Conservation (phyloP, 768 basidiomycete genomes). For the Phanerochaete sordida region DNA sequence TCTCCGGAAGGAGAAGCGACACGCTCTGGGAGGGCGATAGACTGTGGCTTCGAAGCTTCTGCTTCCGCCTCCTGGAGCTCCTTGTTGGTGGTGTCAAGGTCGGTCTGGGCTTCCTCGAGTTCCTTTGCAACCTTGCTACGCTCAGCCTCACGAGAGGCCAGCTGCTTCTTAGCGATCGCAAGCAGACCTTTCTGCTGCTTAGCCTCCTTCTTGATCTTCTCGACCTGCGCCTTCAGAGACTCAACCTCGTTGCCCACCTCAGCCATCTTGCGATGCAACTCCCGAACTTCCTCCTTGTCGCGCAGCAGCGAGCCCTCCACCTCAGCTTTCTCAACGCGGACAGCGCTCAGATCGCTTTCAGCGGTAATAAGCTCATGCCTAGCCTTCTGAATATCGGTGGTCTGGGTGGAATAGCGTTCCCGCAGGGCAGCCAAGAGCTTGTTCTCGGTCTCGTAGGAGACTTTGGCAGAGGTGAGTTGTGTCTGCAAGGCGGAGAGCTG, state of each 20-base stretch:
- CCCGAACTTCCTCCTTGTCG: conserved; percentile 93
- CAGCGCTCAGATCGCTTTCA: conserved; percentile 88
- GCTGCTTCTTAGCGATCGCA: conserved; percentile 93
- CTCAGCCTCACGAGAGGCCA: conserved; percentile 79
- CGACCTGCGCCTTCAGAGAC: conserved; percentile 66
- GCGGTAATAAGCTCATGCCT: conserved; percentile 80
- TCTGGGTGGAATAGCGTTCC: conserved; percentile 66
- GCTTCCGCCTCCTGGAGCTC: conserved; percentile 58
- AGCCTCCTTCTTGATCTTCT: conserved; percentile 89
- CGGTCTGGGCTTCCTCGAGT: conserved; percentile 58
- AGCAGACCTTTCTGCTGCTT: conserved; percentile 95
- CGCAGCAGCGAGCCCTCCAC: conserved; percentile 81
- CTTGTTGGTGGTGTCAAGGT: conserved; percentile 45
- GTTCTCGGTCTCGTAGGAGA: conserved; percentile 82
- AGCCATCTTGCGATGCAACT: conserved; percentile 79
- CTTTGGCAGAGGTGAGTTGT: conserved; percentile 80
- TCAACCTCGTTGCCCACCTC: conserved; percentile 76
- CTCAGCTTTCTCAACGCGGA: conserved; percentile 88
- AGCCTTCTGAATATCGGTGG: conserved; percentile 64
- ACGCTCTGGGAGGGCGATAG: conserved; percentile 14
- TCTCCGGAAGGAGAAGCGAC: conserved; percentile 33
- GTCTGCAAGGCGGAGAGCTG: conserved; percentile 80
- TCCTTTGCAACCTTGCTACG: conserved; percentile 69
- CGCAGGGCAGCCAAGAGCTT: conserved; percentile 62
- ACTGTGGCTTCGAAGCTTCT: conserved; percentile 35